These are phyloP conservation scores for Corynascus novoguineensis DNA, from an alignment of 495 filamentous ascomycete genomes.

Conservation along the genomic window DNA sequence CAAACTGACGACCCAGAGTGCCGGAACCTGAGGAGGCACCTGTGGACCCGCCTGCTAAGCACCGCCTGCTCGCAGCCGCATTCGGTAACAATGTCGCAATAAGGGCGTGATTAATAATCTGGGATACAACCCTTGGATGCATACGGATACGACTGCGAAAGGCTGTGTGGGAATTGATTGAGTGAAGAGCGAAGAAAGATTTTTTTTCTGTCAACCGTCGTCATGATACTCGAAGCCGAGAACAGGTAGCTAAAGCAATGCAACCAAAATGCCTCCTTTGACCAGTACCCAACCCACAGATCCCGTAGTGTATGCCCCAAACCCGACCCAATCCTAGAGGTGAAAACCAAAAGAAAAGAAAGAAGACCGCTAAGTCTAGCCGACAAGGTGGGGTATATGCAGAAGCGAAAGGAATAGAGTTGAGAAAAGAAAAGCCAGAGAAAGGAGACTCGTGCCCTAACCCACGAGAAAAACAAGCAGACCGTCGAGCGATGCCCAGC, in stretches of 20 bases:
- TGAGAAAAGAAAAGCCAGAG: background rate
- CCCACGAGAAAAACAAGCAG: background rate
- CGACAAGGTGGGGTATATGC: conserved; percentile 19
- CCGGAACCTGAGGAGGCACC: background rate
- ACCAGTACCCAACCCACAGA: background rate
- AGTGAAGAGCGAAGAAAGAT: background rate
- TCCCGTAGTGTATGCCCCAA: background rate
- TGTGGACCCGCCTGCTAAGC: background rate
- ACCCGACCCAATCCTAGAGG: background rate
- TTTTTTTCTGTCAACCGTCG: background rate
- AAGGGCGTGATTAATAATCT: conserved; percentile 6
- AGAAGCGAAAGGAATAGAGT: conserved; percentile 6
- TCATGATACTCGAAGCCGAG: background rate
- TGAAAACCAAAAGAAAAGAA: background rate
- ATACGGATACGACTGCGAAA: background rate
- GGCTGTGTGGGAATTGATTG: background rate
- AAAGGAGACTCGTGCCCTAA: background rate
- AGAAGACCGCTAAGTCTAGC: background rate
- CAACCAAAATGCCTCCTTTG: background rate
- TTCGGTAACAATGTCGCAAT: background rate
- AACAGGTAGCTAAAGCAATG: background rate
- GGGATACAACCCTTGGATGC: no score
- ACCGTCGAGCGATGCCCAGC: background rate
- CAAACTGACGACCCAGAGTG: background rate
- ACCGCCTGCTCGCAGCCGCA: background rate